phyloP scores from a whole-genome alignment of 768 basidiomycete genomes.

The Russula sp. region DNA sequence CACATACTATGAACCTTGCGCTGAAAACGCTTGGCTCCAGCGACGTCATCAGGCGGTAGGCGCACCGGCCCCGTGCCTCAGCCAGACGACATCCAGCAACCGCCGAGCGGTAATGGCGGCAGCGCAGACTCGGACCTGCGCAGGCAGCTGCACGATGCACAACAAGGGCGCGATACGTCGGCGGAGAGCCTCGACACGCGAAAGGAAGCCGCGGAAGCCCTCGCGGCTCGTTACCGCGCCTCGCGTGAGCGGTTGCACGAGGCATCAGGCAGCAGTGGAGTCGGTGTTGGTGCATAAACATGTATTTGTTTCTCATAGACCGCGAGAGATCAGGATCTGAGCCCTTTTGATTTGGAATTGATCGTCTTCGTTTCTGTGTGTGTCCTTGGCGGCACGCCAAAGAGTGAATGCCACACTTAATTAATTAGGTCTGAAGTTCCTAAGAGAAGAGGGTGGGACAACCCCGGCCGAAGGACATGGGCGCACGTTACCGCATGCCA shows the following conservation, averaged over 20 bases:
- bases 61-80: conserved; percentile 4
- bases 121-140: neutral
- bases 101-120: neutral
- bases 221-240: conserved; percentile 20
- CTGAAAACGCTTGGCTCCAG: neutral
- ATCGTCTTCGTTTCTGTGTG: too few relatives aligned
- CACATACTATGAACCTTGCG: too few relatives aligned
- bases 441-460: neutral
- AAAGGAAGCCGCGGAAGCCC: conserved; percentile 21
- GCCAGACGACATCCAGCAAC: conserved; percentile 1
- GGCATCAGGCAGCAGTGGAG: neutral
- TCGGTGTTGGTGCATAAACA: neutral
- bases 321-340: neutral
- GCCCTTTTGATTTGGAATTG: neutral
- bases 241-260: conserved; percentile 15
- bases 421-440: too few relatives aligned
- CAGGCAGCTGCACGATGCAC: conserved; percentile 6
- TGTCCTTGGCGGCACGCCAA: neutral
- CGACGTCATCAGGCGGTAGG: conserved; percentile 23
- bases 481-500: too few relatives aligned
- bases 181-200: conserved; percentile 23
- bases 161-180: conserved; percentile 12
- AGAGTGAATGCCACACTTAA: neutral
- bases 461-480: neutral
- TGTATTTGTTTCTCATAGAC: neutral